phyloP scores from a whole-genome alignment of 2,329 filamentous ascomycete genomes.

The Scedosporium dehoogii region DNA sequence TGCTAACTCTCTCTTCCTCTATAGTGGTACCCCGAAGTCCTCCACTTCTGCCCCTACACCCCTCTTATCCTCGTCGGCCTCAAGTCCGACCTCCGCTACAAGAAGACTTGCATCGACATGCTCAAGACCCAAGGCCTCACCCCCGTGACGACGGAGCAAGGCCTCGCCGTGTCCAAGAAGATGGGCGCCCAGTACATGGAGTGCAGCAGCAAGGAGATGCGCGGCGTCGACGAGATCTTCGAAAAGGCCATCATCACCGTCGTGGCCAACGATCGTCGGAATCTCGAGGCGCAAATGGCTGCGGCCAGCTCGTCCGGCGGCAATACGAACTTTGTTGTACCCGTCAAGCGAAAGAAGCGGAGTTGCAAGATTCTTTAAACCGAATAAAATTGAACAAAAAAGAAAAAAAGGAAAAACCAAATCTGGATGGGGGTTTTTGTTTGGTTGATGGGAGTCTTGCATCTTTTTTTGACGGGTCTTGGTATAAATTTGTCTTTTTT shows the following conservation, averaged over 20 bases:
- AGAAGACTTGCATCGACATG: constrained; percentile 95
- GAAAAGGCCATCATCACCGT: constrained; percentile 83
- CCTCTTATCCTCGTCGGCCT: constrained; percentile 91
- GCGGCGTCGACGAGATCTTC: constrained; percentile 93
- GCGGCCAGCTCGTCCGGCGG: constrained; percentile 25
- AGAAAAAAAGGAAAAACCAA: not conserved
- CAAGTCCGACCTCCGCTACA: constrained; percentile 92
- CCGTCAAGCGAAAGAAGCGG: constrained; percentile 71
- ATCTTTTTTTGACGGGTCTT: constrained; percentile 3
- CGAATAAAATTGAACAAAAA: constrained; percentile 8
- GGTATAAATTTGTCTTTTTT: constrained; percentile 4
- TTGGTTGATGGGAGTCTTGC: constrained; percentile 1
- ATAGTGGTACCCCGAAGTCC: constrained; percentile 97
- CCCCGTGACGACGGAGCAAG: constrained; percentile 86
- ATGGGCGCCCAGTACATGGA: constrained; percentile 97
- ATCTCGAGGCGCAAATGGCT: constrained; percentile 40
- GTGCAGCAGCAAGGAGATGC: constrained; percentile 97
- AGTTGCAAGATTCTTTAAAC: constrained; percentile 68
- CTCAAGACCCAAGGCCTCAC: constrained; percentile 96
- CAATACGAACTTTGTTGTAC: constrained; percentile 30
- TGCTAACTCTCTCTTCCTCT: not conserved
- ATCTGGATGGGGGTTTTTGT: constrained; percentile 10
- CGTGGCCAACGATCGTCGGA: constrained; percentile 68
- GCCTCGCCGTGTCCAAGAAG: constrained; percentile 75
- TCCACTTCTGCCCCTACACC: constrained; percentile 97